A percentile compares a stretch with the other conserved stretches of the same genome.
These are phyloP conservation scores for Entoloma clypeatum DNA, from an alignment of 1,284 basidiomycete genomes.

Conservation along the genomic window DNA sequence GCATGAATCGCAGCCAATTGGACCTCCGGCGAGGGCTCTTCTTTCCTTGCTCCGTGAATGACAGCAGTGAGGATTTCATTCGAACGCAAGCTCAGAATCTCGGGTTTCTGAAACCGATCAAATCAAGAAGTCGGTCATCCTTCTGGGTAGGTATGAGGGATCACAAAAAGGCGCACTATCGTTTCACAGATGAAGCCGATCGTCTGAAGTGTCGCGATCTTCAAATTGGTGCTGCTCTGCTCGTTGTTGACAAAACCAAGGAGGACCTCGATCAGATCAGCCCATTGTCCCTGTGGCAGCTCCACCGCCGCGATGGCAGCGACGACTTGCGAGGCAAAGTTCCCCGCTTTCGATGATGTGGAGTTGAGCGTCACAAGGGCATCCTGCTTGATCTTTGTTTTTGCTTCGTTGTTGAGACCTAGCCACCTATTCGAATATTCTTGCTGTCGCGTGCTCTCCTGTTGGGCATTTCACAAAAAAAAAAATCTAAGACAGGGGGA, in stretches of 20 bases:
- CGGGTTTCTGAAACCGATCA: constrained; percentile 67
- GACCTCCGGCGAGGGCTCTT: constrained; percentile 91
- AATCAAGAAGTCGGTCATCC: constrained; percentile 17
- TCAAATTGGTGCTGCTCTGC: constrained; percentile 72
- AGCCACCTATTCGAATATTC: constrained; percentile 84
- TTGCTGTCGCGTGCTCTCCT: constrained; percentile 79
- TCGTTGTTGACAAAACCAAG: constrained; percentile 84
- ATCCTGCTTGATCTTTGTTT: constrained; percentile 86
- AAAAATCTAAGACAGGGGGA: constrained; percentile 15
- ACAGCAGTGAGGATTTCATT: constrained; percentile 99
- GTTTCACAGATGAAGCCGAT: constrained; percentile 98
- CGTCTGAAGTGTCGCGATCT: constrained; percentile 88
- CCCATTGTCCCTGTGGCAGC: constrained; percentile 85
- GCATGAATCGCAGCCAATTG: constrained; percentile 95
- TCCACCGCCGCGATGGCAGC: constrained; percentile 93
- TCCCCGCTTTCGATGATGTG: constrained; percentile 69
- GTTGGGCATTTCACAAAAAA: constrained; percentile 16
- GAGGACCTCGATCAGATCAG: constrained; percentile 84
- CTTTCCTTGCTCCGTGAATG: constrained; percentile 96
- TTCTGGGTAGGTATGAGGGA: constrained; percentile 5
- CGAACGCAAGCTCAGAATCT: constrained; percentile 83
- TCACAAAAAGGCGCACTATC: constrained; percentile 62
- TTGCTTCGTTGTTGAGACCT: constrained; percentile 62
- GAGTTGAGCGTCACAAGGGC: constrained; percentile 83
- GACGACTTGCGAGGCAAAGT: constrained; percentile 90